Conservation (phyloP, 768 basidiomycete species). For the Leucocoprinus leucothites region DNA sequence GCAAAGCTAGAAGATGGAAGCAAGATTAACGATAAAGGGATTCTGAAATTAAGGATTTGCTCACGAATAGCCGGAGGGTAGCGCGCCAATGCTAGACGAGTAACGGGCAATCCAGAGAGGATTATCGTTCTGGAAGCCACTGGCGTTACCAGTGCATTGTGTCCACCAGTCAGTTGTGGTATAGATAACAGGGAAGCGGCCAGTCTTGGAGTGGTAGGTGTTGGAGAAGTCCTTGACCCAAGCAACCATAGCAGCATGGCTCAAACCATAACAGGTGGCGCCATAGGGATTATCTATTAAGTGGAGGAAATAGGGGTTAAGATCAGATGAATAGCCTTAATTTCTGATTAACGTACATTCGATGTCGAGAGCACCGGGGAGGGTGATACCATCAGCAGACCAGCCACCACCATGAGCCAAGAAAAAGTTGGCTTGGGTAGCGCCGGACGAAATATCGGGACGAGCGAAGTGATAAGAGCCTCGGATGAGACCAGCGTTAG, state of each 20-base stretch:
- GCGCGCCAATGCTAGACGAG: conserved; percentile 43
- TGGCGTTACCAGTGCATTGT: conserved; percentile 59
- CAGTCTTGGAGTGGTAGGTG: conserved; percentile 49
- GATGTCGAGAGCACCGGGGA: conserved; percentile 63
- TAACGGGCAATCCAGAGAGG: conserved; percentile 64
- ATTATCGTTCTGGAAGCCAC: conserved; percentile 44
- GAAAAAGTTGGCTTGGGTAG: conserved; percentile 58
- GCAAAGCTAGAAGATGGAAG: conserved; percentile 27
- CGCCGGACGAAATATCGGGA: conserved; percentile 52
- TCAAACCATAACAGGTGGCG: conserved; percentile 52
- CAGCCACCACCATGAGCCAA: conserved; percentile 58
- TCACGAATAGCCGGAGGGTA: conserved; percentile 58
- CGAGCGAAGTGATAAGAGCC: conserved; percentile 62
- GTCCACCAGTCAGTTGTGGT: conserved; percentile 69
- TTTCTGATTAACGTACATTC: conserved; percentile 37
- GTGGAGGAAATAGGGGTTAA: too few relatives aligned
- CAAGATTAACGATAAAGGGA: neutral
- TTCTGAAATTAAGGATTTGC: conserved; percentile 6
- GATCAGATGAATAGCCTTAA: neutral
- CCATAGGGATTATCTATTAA: conserved; percentile 57
- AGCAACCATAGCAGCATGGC: conserved; percentile 51
- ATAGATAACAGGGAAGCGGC: conserved; percentile 42
- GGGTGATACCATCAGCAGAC: conserved; percentile 52
- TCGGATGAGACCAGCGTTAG: conserved; percentile 51
- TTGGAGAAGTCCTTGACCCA: conserved; percentile 63